Evolutionary conservation across 2,329 filamentous ascomycete species (phyloP), one percentile per base, ranked within the genome.

Genomic region (Alternaria sp.): DNA sequence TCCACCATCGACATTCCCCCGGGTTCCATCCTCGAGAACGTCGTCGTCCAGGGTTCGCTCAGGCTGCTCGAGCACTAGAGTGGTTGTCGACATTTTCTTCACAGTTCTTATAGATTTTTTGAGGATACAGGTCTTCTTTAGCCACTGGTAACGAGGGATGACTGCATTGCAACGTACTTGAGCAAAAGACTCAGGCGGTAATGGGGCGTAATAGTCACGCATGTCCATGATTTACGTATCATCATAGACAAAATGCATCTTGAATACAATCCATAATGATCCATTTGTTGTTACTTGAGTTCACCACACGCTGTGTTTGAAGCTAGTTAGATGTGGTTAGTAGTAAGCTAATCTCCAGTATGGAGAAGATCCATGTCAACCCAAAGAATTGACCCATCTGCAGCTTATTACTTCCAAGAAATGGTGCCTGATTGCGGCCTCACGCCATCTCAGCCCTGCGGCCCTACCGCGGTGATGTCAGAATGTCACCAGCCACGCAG

Each of bases 1-100:
- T 94, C 92, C 86, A 99, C 96, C 69, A 99, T 99, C 76, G 96
- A 99, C 80, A 91, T 99, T 75, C 96, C 96, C 57, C 95, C 96
- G 20, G 96, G 96, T 80, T 97, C 94, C 20, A 93, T 99, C 76
- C 88, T 99, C 63, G 96, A 99, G 88, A 99, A 99, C 84, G 96
- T 98, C 14, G 96, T 99, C 55, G 96, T 99, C 61, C 96, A 99
- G 87, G 96, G 96, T 78, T 97, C 94, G 83, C 88, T 99, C 88
- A 86, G 89, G 77, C 84, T 90, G 78, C 82, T 90, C 70, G 88
- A 90, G 84, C 88, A 90, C 80, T 90, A 88, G 75, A 70, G 60
- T 37, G 26, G 30, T 56, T 60, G 60, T 28, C 12, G 10, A 46
- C 30, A 60, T 65, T 61, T 63, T 64, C 62, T 61, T 68, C 65